These are phyloP conservation scores for Sisymbrium irio DNA, from an alignment of 345 rosid genomes.

Conservation along the genomic window DNA sequence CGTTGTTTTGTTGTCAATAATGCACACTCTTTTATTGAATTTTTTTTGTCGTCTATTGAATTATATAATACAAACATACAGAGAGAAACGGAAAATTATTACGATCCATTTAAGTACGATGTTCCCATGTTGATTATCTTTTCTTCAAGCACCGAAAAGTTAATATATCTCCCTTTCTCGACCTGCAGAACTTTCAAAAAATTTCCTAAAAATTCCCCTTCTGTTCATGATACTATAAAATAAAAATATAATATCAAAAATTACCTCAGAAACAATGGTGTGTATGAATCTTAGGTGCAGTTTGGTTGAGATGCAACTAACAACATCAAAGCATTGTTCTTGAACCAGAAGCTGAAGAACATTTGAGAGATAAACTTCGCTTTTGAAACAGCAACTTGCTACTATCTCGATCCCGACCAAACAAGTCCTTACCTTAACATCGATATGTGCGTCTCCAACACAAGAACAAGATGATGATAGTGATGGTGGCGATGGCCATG, in stretches of 20 bases:
- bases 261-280: conserved; percentile 29
- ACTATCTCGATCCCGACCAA: conserved; percentile 26
- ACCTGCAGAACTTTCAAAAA: conserved; percentile 6
- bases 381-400: conserved; percentile 27
- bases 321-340: conserved; percentile 23
- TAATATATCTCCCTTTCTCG: conserved; percentile 8
- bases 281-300: conserved; percentile 11
- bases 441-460: conserved; percentile 18
- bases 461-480: conserved; percentile 24
- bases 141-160: conserved; percentile 12
- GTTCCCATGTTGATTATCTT: conserved; percentile 9
- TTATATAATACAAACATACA: too few relatives aligned
- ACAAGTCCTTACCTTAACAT: conserved; percentile 18
- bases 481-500: background rate
- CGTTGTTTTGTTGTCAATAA: too few relatives aligned
- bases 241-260: background rate
- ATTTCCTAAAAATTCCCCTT: background rate
- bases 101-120: background rate
- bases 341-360: conserved; percentile 22
- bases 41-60: too few relatives aligned
- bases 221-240: background rate
- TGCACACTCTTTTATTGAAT: too few relatives aligned
- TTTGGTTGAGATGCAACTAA: conserved; percentile 25
- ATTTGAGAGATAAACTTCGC: conserved; percentile 13
- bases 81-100: too few relatives aligned